Evolutionary conservation across 768 basidiomycete species (phyloP), one percentile per base, ranked within the genome.

Genomic region (Lactarius deliciosus): DNA sequence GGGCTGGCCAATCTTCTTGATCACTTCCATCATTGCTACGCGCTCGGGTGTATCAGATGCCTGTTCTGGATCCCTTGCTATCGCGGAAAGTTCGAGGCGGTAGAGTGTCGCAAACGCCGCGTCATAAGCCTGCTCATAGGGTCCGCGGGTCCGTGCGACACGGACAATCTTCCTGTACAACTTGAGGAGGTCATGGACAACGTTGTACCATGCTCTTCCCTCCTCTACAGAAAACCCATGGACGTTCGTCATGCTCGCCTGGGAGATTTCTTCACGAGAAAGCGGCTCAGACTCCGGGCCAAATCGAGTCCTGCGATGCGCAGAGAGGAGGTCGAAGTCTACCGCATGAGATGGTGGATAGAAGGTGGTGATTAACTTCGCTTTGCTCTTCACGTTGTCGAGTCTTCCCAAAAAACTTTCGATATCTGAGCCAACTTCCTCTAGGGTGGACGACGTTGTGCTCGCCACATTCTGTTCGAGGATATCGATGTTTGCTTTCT

Each of bases 401-500:
- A 45, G 45, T 1, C 45, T 60, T 30, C 70, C 53, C 20, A 55
- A 60, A 57, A 75, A 30, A 1, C 32, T 16, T 45, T 58, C 36
- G 11, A 76, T 62, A 8, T 45, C 58, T 6, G 58, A 41, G 32
- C 59, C 61, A 41, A 69, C 63, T 3, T 62, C 41, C 10, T 70
- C 70, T n/a, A 76, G 70, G 3, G 65, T 28, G 15, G 60, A 60
- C 1, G 76, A 73, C 75, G 76, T 75, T 5, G 58, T 73, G 41
- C 73, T 75, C 0, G 77, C 77, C 3, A 78, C 72, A 50, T 79
- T 78, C 50, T 74, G 77, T 61, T 79, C 79, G 2, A 77, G 69
- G 36, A 79, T 72, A 61, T 79, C 79, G 8, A 81, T 70, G n/a
- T 74, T 73, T 0, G 78, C 76, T 25, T 77, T 73, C 66, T 79